These are phyloP conservation scores for Malus domestica DNA, from an alignment of 306 rosid species.

Conservation along the genomic window DNA sequence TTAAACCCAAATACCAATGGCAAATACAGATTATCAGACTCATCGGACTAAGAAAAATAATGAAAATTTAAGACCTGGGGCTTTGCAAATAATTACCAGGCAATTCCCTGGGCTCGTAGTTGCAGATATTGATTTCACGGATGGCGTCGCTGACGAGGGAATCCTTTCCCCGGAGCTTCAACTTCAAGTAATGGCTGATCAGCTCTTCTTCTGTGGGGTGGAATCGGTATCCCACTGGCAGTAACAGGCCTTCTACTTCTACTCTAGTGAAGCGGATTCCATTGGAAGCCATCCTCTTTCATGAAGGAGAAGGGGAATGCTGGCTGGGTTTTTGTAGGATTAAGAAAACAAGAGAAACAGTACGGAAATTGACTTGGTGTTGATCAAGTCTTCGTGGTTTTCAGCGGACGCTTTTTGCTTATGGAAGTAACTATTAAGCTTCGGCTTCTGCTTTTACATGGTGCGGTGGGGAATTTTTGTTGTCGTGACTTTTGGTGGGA, in stretches of 20 bases:
- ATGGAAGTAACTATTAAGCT: too few relatives aligned
- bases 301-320: background rate
- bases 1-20: background rate
- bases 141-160: conserved; percentile 10
- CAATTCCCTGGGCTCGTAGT: conserved; percentile 46
- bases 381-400: background rate
- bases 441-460: too few relatives aligned
- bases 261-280: too few relatives aligned
- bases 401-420: too few relatives aligned
- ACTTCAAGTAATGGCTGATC: conserved; percentile 31
- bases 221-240: conserved; percentile 55
- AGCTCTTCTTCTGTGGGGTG: conserved; percentile 67
- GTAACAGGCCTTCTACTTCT: too few relatives aligned
- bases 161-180: conserved; percentile 26
- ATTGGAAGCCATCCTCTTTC: background rate
- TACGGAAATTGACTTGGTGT: background rate
- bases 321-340: background rate
- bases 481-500: too few relatives aligned
- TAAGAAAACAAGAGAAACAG: background rate
- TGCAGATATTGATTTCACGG: conserved; percentile 40
- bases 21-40: background rate
- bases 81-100: conserved; percentile 22
- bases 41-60: background rate
- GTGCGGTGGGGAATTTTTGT: too few relatives aligned
- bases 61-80: background rate